phyloP scores from a whole-genome alignment of 1,284 basidiomycete genomes.

The Sanghuangporus sanghuang region DNA sequence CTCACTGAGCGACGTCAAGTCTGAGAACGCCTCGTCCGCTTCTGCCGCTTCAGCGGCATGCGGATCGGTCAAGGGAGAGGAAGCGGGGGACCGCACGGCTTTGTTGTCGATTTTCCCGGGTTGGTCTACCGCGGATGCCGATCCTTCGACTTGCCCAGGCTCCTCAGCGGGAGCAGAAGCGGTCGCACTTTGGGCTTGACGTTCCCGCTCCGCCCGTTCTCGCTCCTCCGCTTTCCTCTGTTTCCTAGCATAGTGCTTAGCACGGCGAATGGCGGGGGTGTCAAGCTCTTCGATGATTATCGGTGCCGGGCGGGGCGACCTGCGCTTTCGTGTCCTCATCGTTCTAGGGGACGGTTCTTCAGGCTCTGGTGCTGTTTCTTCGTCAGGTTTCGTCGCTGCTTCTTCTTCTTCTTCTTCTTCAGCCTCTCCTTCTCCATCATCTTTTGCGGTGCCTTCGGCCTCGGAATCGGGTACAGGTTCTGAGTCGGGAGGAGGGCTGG shows the following conservation, averaged over 20 bases:
- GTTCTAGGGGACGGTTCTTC: constrained; percentile 20
- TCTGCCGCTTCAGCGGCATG: not conserved
- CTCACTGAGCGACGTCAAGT: not conserved
- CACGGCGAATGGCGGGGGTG: constrained; percentile 56
- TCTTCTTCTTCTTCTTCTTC: constrained; percentile 5
- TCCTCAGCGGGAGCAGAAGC: not conserved
- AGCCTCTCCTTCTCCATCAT: not conserved
- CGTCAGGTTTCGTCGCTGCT: not conserved
- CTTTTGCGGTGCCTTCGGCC: not conserved
- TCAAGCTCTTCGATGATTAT: constrained; percentile 65
- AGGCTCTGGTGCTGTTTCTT: not conserved
- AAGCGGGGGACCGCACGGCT: not conserved
- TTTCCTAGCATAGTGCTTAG: constrained; percentile 46
- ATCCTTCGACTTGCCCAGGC: not conserved
- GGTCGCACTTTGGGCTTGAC: constrained; percentile 1
- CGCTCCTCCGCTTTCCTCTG: constrained; percentile 41
- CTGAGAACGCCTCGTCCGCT: not conserved
- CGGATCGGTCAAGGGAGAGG: not conserved
- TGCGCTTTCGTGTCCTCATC: constrained; percentile 26
- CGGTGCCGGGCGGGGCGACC: constrained; percentile 30
- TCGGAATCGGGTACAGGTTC: not conserved
- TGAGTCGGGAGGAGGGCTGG: not conserved
- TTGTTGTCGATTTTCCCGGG: not conserved
- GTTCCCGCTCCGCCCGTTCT: constrained; percentile 8
- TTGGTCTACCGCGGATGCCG: not conserved